Percentiles rank a stretch among this genome's conserved stretches.
Evolutionary conservation across 2,329 filamentous ascomycete genomes (phyloP).

Genomic region (Ophiocordyceps camponoti-saundersi): DNA sequence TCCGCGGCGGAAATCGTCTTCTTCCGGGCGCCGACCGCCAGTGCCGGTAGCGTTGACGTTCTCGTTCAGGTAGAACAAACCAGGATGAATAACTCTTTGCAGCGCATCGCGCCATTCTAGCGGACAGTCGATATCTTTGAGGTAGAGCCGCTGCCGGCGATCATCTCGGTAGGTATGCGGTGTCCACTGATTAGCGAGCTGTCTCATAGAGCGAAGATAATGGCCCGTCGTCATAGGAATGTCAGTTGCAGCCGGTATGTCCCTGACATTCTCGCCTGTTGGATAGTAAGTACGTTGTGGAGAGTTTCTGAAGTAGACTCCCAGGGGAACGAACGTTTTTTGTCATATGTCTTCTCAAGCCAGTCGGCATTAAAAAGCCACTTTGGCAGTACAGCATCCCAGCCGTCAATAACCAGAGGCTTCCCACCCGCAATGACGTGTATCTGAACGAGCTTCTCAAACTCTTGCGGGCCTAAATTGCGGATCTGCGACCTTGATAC

Average conservation of each 20-base stretch:
- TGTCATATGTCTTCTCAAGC: slow-evolving; percentile 63
- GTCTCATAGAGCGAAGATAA: slow-evolving; percentile 75
- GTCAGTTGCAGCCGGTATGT: slow-evolving; percentile 55
- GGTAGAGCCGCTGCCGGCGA: slow-evolving; percentile 69
- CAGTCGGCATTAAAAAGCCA: slow-evolving; percentile 67
- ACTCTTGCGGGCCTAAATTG: slow-evolving; percentile 56
- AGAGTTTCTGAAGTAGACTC: neutral
- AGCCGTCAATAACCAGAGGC: slow-evolving; percentile 81
- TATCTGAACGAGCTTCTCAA: slow-evolving; percentile 70
- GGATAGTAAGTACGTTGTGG: slow-evolving; percentile 4
- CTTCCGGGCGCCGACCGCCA: slow-evolving; percentile 16
- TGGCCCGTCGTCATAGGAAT: slow-evolving; percentile 78
- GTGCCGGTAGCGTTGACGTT: slow-evolving; percentile 32
- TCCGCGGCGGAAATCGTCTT: slow-evolving; percentile 28
- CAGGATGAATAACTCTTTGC: slow-evolving; percentile 58
- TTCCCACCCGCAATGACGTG: slow-evolving; percentile 76
- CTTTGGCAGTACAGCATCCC: slow-evolving; percentile 57
- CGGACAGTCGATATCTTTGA: slow-evolving; percentile 96
- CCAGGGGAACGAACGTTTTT: slow-evolving; percentile 45
- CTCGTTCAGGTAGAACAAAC: slow-evolving; percentile 82
- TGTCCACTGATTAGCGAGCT: slow-evolving; percentile 70
- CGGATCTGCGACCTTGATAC: slow-evolving; percentile 67
- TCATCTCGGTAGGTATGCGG: slow-evolving; percentile 61
- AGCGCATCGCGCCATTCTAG: slow-evolving; percentile 70
- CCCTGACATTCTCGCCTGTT: slow-evolving; percentile 67